Conservation (phyloP, 1,139 yeast genomes). For the Ogataea hybrid region DNA sequence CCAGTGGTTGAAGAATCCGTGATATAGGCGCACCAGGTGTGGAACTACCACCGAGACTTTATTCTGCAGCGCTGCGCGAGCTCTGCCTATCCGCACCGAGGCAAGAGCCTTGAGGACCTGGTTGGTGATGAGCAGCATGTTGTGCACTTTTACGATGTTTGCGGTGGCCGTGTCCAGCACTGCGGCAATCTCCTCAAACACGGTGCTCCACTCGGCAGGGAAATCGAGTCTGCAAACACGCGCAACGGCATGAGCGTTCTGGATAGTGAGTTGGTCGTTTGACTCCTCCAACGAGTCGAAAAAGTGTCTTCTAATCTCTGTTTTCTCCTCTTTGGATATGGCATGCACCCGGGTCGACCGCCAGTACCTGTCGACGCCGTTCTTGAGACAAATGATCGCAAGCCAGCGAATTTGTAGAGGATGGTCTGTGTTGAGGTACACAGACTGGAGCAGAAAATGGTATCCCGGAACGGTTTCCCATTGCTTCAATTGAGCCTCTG, state of each 20-base stretch:
- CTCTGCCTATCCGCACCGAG: constrained; percentile 76
- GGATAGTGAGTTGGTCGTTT: constrained; percentile 70
- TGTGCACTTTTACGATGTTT: constrained; percentile 55
- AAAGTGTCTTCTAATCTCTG: constrained; percentile 54
- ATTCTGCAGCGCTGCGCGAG: constrained; percentile 74
- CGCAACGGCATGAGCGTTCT: constrained; percentile 81
- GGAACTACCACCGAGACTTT: constrained; percentile 64
- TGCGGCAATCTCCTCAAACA: constrained; percentile 62
- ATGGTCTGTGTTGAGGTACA: constrained; percentile 57
- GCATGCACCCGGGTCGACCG: constrained; percentile 57
- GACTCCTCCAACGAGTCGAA: constrained; percentile 65
- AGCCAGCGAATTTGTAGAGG: constrained; percentile 77
- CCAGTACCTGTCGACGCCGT: constrained; percentile 85
- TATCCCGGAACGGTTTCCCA: constrained; percentile 66
- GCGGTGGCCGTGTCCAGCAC: constrained; percentile 45
- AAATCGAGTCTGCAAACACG: constrained; percentile 80
- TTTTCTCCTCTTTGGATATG: constrained; percentile 67
- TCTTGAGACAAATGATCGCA: constrained; percentile 83
- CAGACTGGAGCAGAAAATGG: constrained; percentile 34
- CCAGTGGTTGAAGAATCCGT: constrained; percentile 63
- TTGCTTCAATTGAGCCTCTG: constrained; percentile 63
- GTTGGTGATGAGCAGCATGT: constrained; percentile 64
- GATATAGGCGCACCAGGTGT: constrained; percentile 57
- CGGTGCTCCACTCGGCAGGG: constrained; percentile 80
- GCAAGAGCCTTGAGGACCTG: constrained; percentile 75